phyloP scores from a whole-genome alignment of 1,139 yeast species.

The Meyerozyma smithsonii region DNA sequence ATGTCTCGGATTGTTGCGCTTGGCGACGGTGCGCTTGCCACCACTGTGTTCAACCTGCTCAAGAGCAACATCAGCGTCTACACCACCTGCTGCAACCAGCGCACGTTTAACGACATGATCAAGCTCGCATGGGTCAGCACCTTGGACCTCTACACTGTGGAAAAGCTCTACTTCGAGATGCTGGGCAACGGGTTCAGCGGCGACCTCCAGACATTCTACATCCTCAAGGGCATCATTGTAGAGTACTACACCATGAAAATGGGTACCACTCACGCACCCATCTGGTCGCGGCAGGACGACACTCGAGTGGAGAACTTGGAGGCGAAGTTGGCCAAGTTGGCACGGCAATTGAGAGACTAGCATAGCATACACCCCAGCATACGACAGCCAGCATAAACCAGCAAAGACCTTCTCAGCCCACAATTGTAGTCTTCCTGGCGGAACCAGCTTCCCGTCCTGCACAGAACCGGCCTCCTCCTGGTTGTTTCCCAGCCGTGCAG shows the following conservation, averaged over 20 bases:
- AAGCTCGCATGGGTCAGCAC: conserved; percentile 40
- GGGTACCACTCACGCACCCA: conserved; percentile 21
- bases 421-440: no score
- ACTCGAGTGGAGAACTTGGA: conserved; percentile 27
- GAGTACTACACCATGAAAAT: conserved; percentile 33
- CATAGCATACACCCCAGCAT: not conserved
- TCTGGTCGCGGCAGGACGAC: conserved; percentile 38
- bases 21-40: conserved; percentile 31
- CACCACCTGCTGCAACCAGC: conserved; percentile 37
- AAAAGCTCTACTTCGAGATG: conserved; percentile 35
- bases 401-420: no score
- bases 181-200: conserved; percentile 39
- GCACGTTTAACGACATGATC: conserved; percentile 38
- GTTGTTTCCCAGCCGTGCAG: no score
- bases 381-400: no score
- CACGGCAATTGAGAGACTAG: conserved; percentile 7
- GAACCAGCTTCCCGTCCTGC: no score
- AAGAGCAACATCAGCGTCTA: conserved; percentile 31
- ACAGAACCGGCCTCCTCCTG: no score
- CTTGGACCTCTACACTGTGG: conserved; percentile 31
- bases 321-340: conserved; percentile 12
- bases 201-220: conserved; percentile 31
- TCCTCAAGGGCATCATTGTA: conserved; percentile 31
- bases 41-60: conserved; percentile 31
- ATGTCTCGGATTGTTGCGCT: not conserved